phyloP scores from a whole-genome alignment of 306 rosid genomes.

The Ormosia emarginata region DNA sequence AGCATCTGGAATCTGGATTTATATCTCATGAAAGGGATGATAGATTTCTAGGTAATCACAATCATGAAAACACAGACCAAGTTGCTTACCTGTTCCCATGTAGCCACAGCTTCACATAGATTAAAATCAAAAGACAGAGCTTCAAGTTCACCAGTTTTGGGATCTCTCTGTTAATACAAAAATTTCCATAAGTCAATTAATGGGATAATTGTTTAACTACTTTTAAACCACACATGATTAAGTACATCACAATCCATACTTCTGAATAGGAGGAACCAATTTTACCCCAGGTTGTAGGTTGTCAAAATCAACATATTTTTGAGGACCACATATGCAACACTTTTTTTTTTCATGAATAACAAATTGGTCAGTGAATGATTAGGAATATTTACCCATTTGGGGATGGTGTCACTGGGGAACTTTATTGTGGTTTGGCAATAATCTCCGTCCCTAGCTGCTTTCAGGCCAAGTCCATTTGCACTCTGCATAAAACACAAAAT shows the following conservation, averaged over 20 bases:
- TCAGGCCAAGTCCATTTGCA: conserved; percentile 85
- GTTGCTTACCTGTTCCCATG: conserved; percentile 87
- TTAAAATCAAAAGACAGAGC: conserved; percentile 76
- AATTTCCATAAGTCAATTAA: conserved; percentile 21
- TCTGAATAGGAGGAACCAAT: neutral
- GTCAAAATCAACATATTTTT: conserved; percentile 5
- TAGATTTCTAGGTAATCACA: neutral
- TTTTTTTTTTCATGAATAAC: neutral
- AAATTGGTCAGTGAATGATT: neutral
- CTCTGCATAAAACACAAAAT: conserved; percentile 49
- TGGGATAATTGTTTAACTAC: neutral
- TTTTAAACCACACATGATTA: neutral
- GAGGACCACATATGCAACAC: conserved; percentile 3
- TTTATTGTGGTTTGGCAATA: conserved; percentile 65
- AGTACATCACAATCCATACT: neutral
- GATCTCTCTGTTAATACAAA: conserved; percentile 68
- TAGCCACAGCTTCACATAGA: conserved; percentile 93
- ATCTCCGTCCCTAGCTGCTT: conserved; percentile 52
- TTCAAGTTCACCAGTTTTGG: conserved; percentile 90
- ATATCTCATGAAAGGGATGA: neutral
- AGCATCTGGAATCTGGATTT: neutral
- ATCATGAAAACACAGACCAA: neutral
- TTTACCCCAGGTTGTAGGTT: neutral
- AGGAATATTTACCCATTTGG: conserved; percentile 77
- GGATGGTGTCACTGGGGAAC: conserved; percentile 78